Conservation (phyloP, 352 stramenopile species). For the Phytophthora macrochlamydospora region DNA sequence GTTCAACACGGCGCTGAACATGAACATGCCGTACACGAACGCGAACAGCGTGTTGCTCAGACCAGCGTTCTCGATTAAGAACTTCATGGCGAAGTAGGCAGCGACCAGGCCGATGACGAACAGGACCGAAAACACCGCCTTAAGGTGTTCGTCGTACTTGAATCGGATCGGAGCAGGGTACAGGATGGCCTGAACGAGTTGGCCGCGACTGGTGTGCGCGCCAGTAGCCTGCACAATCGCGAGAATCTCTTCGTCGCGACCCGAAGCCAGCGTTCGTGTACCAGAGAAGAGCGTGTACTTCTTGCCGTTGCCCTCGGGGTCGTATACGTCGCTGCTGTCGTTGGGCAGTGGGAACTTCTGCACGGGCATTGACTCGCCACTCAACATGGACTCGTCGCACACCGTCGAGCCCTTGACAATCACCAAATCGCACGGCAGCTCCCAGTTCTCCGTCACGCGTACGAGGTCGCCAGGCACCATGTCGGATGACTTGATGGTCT, state of each 20-base stretch:
- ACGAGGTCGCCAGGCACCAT: conserved; percentile 78
- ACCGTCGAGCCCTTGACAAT: conserved; percentile 71
- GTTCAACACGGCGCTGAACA: conserved; percentile 78
- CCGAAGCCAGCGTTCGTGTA: conserved; percentile 74
- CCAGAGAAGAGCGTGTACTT: conserved; percentile 90
- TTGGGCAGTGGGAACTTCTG: conserved; percentile 77
- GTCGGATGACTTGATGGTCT: conserved; percentile 47
- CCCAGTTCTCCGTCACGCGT: conserved; percentile 66
- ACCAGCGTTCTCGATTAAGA: conserved; percentile 68
- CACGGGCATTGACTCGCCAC: conserved; percentile 87
- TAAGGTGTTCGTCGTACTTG: conserved; percentile 92
- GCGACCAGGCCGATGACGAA: conserved; percentile 77
- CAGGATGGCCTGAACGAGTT: conserved; percentile 88
- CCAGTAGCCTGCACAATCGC: conserved; percentile 84
- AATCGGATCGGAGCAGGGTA: conserved; percentile 88
- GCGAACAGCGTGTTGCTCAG: conserved; percentile 75
- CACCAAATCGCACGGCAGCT: conserved; percentile 73
- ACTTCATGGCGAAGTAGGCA: conserved; percentile 75
- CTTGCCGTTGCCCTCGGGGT: conserved; percentile 62
- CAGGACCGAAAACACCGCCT: conserved; percentile 82
- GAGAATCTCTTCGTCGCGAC: conserved; percentile 63
- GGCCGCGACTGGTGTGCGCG: conserved; percentile 83
- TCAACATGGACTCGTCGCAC: conserved; percentile 80
- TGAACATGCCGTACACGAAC: conserved; percentile 84
- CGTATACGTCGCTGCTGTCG: conserved; percentile 60